These are phyloP conservation scores for Pseudocercospora eumusae DNA, from an alignment of 2,329 filamentous ascomycete species.

Conservation along the genomic window DNA sequence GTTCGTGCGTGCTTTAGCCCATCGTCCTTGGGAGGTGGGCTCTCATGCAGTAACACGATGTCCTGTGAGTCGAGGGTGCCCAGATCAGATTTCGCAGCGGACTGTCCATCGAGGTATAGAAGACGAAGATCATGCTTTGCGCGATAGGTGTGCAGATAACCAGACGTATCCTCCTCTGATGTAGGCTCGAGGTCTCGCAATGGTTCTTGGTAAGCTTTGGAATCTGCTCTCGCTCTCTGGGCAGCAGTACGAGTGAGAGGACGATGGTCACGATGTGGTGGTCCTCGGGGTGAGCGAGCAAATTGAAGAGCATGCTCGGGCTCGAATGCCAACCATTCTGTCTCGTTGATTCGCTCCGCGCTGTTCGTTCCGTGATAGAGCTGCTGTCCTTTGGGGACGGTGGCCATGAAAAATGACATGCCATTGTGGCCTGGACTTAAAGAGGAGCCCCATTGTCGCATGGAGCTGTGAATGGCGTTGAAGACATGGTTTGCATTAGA, in stretches of 20 bases:
- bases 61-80: slow-evolving; percentile 71
- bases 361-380: slow-evolving; percentile 65
- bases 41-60: slow-evolving; percentile 54
- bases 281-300: slow-evolving; percentile 45
- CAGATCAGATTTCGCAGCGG: slow-evolving; percentile 64
- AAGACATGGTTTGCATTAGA: slow-evolving; percentile 58
- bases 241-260: slow-evolving; percentile 19
- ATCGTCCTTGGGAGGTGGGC: slow-evolving; percentile 26
- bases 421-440: slow-evolving; percentile 67
- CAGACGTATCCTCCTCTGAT: slow-evolving; percentile 35
- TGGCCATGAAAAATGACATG: slow-evolving; percentile 68
- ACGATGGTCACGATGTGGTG: slow-evolving; percentile 21
- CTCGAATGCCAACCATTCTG: slow-evolving; percentile 76
- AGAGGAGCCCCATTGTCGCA: slow-evolving; percentile 73
- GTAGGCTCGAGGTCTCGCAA: not conserved
- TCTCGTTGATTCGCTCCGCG: slow-evolving; percentile 52
- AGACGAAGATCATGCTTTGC: slow-evolving; percentile 60
- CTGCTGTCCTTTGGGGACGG: slow-evolving; percentile 63
- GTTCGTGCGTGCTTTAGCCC: not conserved
- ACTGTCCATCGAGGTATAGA: slow-evolving; percentile 70
- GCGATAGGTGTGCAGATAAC: slow-evolving; percentile 68
- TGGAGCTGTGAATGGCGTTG: slow-evolving; percentile 70
- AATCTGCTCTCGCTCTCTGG: slow-evolving; percentile 17
- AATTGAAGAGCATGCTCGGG: slow-evolving; percentile 71
- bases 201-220: slow-evolving; percentile 4